These are phyloP conservation scores for Tieghemostelium lacteum DNA, from an alignment of 78 protist genomes.

Conservation along the genomic window DNA sequence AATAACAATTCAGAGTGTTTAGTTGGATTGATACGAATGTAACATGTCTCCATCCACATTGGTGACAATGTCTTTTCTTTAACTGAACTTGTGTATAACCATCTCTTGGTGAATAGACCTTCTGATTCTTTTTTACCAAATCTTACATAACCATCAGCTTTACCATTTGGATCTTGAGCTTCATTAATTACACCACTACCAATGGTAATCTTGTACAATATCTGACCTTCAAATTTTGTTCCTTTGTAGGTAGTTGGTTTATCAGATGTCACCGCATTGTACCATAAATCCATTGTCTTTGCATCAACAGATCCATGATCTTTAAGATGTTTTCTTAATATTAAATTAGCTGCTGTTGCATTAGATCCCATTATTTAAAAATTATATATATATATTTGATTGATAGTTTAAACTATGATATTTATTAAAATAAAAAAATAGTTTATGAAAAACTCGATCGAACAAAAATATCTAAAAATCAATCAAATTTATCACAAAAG, in stretches of 20 bases:
- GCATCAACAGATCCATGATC: not conserved
- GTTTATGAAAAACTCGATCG: too few species aligned
- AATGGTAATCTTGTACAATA: too few species aligned
- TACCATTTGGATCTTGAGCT: not conserved
- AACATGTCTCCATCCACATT: not conserved
- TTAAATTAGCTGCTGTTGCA: not conserved
- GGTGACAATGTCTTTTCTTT: not conserved
- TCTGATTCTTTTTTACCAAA: not conserved
- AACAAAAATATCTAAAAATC: too few species aligned
- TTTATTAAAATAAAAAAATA: too few species aligned
- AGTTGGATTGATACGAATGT: not conserved
- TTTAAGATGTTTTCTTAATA: not conserved
- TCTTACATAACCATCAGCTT: not conserved
- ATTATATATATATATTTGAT: too few species aligned
- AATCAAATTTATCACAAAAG: too few species aligned
- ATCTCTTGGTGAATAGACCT: not conserved
- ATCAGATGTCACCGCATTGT: not conserved
- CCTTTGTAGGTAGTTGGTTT: not conserved
- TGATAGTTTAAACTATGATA: too few species aligned
- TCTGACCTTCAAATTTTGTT: not conserved
- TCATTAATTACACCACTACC: not conserved
- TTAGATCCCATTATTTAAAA: too few species aligned
- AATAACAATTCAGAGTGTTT: not conserved
- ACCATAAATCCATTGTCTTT: not conserved
- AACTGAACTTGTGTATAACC: not conserved